Evolutionary conservation across 352 stramenopile species (phyloP).

Genomic region (Phytopythium aichiense): DNA sequence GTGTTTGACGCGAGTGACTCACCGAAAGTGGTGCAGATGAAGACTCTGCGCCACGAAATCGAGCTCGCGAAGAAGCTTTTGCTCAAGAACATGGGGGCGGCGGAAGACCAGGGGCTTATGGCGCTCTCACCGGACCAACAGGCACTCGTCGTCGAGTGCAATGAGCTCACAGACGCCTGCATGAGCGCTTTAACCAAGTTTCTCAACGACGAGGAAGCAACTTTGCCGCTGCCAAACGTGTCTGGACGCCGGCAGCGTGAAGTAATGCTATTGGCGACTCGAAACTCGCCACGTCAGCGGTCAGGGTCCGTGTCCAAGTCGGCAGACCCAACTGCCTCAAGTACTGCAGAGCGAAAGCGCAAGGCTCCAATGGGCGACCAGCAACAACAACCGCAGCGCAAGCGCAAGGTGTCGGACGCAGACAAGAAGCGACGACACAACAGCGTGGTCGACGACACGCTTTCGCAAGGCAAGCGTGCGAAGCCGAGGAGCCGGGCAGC

Average conservation of each 20-base stretch:
- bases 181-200: conserved; percentile 62
- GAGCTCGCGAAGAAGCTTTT: conserved; percentile 41
- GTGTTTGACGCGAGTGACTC: conserved; percentile 43
- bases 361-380: conserved; percentile 7
- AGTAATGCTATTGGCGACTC: background rate
- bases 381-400: conserved; percentile 5
- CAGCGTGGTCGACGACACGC: background rate
- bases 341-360: background rate
- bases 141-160: conserved; percentile 56
- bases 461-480: background rate
- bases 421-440: conserved; percentile 7
- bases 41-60: conserved; percentile 69
- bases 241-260: background rate
- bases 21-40: conserved; percentile 61
- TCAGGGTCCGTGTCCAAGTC: background rate
- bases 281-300: background rate
- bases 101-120: conserved; percentile 8
- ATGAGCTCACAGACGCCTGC: conserved; percentile 56
- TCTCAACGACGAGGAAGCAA: conserved; percentile 27
- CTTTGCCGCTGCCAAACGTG: background rate
- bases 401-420: conserved; percentile 1
- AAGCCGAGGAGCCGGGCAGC: conserved; percentile 1
- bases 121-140: conserved; percentile 28
- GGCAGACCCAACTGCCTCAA: background rate
- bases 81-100: conserved; percentile 25